Base-by-base conservation (phyloP, 345 rosid genomes). In the Citrus hindsii region DNA sequence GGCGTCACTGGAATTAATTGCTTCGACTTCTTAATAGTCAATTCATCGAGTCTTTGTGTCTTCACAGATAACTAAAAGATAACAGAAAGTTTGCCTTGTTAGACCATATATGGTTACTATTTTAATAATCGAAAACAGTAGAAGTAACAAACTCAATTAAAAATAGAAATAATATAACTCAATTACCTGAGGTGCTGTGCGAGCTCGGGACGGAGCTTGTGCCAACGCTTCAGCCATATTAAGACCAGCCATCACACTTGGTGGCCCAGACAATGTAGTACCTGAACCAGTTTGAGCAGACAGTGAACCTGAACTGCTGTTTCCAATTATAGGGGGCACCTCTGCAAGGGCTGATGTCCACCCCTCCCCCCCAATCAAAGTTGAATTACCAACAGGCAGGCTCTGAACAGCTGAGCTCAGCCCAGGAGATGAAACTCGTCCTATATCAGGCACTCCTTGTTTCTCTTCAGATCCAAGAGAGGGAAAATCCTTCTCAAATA, bases 171-270 rank as follows among this genome's bases (percentile, higher is more conserved):
- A 12, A 46, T 13, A 46, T 25, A 25, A 71, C 21, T 62, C 73
- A 61, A 59, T 79, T 89, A 94, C 98, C 89, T 85, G 91, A 27
- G 97, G 94, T 46, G 87, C 82, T 67, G 91, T 80, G 19, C 65
- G 91, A 27, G 85, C 80, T 78, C 88, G 88, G 70, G 87, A 73
- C 3, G 98, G 94, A 86, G 89, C 93, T 79, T 92, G 97, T 76
- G 89, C 91, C 87, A 94, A 79, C 62, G 98, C 91, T 88, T 92
- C 98, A 83, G 98, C 98, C 98, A 94, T 94, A 80, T 94, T 94
- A 32, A 92, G 95, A 82, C 88, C 85, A 78, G 85, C 38, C 32
- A 37, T 51, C 14, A 69, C 66, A 84, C 85, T 87, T 67, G 88
- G 40, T 24, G 84, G 61, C 27, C 87, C 92, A 71, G 88, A 77